Base-by-base conservation (phyloP, 2,329 filamentous ascomycete species). In the Colletotrichum sp. region DNA sequence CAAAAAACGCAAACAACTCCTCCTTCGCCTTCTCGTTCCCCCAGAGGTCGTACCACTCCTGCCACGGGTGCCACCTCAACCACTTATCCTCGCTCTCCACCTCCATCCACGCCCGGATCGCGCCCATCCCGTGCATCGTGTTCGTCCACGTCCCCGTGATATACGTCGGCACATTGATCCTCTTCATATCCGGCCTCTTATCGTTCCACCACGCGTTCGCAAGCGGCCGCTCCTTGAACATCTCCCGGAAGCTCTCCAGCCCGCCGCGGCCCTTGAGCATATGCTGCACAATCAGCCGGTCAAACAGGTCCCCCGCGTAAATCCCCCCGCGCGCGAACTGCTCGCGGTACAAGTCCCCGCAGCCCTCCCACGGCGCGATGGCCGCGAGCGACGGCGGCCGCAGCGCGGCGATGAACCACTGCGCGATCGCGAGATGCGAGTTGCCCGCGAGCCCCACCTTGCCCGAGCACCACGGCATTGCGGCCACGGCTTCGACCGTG, bases 1-100 rank as follows among this genome's bases (percentile, higher is more conserved):
- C 87, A 69, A 89, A 89, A 79, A 87, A 90, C 1, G 76, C 71
- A 8, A 80, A 74, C 1, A 89, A 81, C 67, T 89, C 86, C 2
- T 83, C 79, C 28, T 66, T 77, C 16, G 74, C 67, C 36, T 67
- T 28, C 36, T 34, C 9, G 18, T 76, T 55, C 4, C 73, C 58
- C 69, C 73, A 55, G 14, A 66, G 48, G 56, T 69, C 59, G 18
- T 43, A 68, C 69, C 70, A 68, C 64, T 76, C 73, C 58, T 77
- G 61, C 69, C 64, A 68, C 5, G 62, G 61, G 16, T 72, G 71
- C 61, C 66, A 71, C 38, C 73, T 52, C n/a, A 88, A 80, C 87
- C 86, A 88, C 77, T 88, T 88, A 12, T 87, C 77, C 7, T 82
- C 76, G 16, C 82, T 78, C 1, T 80, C 76, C 12, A 87, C 79